Base-by-base conservation (phyloP, 495 filamentous ascomycete species). In the Talaromyces thailandensis region DNA sequence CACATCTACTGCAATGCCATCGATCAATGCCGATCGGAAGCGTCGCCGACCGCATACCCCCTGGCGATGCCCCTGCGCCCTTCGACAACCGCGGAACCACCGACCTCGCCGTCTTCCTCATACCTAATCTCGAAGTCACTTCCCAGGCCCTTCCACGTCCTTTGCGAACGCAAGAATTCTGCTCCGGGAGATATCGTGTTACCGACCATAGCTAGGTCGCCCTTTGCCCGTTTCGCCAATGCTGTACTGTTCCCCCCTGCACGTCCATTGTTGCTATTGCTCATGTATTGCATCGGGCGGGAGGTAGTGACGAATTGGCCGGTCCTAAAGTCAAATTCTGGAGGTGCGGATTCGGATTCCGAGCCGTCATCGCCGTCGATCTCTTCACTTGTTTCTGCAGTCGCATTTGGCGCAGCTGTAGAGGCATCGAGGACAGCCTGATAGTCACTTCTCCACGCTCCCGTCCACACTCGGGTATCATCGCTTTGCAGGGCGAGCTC, bases 111-210 rank as follows among this genome's bases (percentile, higher is more conserved):
- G 12, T 83, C 80, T 9, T 88, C 83, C 48, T 88, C 85, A 66
- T 91, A 87, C 56, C 77, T 78, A 29, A 86, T 80, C 48, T 81
- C 80, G 63, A 91, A 94, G 71, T 98, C 94, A 62, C 87, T 95
- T 0, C 94, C 95, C 28, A 99, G 73, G 0, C 94, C 94, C 70
- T 86, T 89, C 94, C 94, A 99, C 6, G 88, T 95, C 62, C 94
- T 74, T 67, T 92, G 88, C 11, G 86, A 88, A 48, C 85, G 82
- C 62, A 98, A 71, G 68, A 84, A 97, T 73, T 96, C 89, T 4
- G 95, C 94, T 1, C 89, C 94, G 4, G 95, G 95, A 25, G 93
- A 96, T n/a, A 87, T 76, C 0, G 90, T 82, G 6, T 89, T 88
- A 43, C 92, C 92, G 43, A 96, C 81, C 37, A 82, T 82, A 2